A percentile compares a stretch with the other conserved stretches of the same genome.
Conservation (phyloP, 352 stramenopile species). For the Globisporangium perplexum region DNA sequence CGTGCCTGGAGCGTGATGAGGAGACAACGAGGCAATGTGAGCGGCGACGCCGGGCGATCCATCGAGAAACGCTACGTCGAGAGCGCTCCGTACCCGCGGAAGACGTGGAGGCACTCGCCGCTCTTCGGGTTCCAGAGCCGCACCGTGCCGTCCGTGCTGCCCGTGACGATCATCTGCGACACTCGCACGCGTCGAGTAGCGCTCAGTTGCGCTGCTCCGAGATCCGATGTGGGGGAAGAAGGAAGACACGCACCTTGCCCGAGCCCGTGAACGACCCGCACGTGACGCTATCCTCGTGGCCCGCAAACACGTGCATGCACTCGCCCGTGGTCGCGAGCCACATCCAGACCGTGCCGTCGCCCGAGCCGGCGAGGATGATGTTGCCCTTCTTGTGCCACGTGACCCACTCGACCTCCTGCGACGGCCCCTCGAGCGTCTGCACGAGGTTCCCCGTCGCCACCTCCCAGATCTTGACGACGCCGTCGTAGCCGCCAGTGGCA, state of each 20-base stretch:
- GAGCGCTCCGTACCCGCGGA: conserved; percentile 49
- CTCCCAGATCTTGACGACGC: conserved; percentile 87
- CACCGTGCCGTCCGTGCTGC: conserved; percentile 92
- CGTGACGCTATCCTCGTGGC: conserved; percentile 94
- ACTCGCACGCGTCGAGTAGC: not conserved
- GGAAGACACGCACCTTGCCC: conserved; percentile 72
- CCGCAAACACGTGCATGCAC: conserved; percentile 97
- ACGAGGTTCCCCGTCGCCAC: conserved; percentile 73
- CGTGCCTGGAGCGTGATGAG: conserved; percentile 35
- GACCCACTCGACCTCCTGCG: conserved; percentile 89
- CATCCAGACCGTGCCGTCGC: conserved; percentile 90
- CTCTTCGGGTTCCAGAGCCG: conserved; percentile 96
- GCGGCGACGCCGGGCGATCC: not conserved
- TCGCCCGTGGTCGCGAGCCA: conserved; percentile 92
- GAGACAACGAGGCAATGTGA: conserved; percentile 8
- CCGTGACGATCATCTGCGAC: conserved; percentile 88
- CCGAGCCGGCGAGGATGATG: conserved; percentile 84
- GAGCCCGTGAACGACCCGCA: conserved; percentile 93
- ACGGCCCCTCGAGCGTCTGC: conserved; percentile 82
- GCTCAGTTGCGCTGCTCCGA: not conserved
- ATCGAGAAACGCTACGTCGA: not conserved
- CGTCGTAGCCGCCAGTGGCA: conserved; percentile 82
- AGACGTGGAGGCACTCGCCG: conserved; percentile 89
- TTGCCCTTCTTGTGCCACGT: conserved; percentile 90
- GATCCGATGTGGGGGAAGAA: not conserved